Percentiles rank a stretch among this genome's conserved stretches.
These are phyloP conservation scores for Brassica rapa DNA, from an alignment of 345 rosid genomes.

Conservation along the genomic window DNA sequence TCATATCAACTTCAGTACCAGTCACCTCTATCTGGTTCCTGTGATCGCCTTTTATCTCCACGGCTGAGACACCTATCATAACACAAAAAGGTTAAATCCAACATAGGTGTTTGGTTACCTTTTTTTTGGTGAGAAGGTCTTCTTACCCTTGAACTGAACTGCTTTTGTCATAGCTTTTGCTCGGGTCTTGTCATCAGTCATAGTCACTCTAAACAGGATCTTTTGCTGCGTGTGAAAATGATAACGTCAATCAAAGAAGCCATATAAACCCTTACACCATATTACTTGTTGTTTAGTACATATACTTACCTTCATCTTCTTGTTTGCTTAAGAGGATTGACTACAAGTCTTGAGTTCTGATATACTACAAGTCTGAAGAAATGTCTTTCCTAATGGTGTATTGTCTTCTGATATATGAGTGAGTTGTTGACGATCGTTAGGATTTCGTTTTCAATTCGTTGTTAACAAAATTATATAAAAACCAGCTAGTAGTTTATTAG, in stretches of 20 bases:
- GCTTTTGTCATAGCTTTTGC: slow-evolving; percentile 37
- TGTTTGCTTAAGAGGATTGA: slow-evolving; percentile 15
- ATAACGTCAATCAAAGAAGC: slow-evolving; percentile 5
- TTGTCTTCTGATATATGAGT: not conserved
- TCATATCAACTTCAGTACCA: slow-evolving; percentile 51
- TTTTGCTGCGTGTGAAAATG: slow-evolving; percentile 35
- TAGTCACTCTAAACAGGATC: slow-evolving; percentile 32
- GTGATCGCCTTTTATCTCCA: slow-evolving; percentile 47
- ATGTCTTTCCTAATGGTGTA: not conserved
- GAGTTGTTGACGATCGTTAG: slow-evolving; percentile 19
- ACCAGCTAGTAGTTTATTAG: slow-evolving; percentile 13
- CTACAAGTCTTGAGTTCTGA: not conserved
- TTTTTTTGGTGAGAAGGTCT: not conserved
- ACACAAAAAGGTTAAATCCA: slow-evolving; percentile 2
- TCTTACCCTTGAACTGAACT: slow-evolving; percentile 34
- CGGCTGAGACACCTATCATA: slow-evolving; percentile 50
- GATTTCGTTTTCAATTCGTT: slow-evolving; percentile 28
- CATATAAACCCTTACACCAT: not conserved
- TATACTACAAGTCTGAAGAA: slow-evolving; percentile 8
- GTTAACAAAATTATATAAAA: slow-evolving; percentile 3
- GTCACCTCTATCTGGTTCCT: slow-evolving; percentile 55
- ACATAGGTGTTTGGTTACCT: not conserved
- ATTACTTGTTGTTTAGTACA: not conserved
- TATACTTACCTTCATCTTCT: slow-evolving; percentile 33
- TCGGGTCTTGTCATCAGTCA: slow-evolving; percentile 38